Conservation (phyloP, 2,329 filamentous ascomycete species). For the Aphanoascus verrucosus region DNA sequence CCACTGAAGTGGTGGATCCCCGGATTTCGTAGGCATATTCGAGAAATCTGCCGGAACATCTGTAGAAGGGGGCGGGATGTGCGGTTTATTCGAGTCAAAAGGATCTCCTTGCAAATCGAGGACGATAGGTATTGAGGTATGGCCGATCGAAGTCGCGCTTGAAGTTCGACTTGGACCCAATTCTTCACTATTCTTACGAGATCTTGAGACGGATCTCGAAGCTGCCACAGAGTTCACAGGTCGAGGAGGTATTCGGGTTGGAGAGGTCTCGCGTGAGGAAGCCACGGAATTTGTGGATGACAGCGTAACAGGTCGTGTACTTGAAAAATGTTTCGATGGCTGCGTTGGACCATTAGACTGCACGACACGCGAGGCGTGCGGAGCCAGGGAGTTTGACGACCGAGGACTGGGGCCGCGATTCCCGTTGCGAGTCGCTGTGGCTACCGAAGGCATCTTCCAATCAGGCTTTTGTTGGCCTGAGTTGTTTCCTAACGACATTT, state of each 20-base stretch:
- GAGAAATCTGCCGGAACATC: conserved; percentile 53
- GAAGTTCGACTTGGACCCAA: conserved; percentile 49
- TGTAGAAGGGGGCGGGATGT: conserved; percentile 48
- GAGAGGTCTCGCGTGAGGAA: conserved; percentile 42
- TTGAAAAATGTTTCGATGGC: conserved; percentile 5
- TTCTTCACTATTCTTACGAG: conserved; percentile 59
- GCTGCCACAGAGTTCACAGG: conserved; percentile 24
- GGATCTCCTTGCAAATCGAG: conserved; percentile 56
- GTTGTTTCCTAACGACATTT: conserved; percentile 3
- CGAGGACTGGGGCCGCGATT: conserved; percentile 1
- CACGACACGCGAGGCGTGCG: conserved; percentile 9
- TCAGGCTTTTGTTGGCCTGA: conserved; percentile 1
- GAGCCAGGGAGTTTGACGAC: neutral
- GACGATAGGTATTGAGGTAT: conserved; percentile 44
- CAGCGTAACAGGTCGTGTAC: conserved; percentile 12
- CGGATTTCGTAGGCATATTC: conserved; percentile 26
- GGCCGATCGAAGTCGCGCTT: conserved; percentile 27
- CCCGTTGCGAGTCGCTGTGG: conserved; percentile 2
- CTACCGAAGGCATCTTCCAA: conserved; percentile 7
- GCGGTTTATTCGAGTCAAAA: conserved; percentile 57
- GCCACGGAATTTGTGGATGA: conserved; percentile 37
- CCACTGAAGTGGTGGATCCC: conserved; percentile 55
- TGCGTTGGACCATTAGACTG: conserved; percentile 9
- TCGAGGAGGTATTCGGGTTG: conserved; percentile 28
- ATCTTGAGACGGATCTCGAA: conserved; percentile 38